phyloP scores from a whole-genome alignment of 2,329 filamentous ascomycete genomes.

The Fusarium buharicum region DNA sequence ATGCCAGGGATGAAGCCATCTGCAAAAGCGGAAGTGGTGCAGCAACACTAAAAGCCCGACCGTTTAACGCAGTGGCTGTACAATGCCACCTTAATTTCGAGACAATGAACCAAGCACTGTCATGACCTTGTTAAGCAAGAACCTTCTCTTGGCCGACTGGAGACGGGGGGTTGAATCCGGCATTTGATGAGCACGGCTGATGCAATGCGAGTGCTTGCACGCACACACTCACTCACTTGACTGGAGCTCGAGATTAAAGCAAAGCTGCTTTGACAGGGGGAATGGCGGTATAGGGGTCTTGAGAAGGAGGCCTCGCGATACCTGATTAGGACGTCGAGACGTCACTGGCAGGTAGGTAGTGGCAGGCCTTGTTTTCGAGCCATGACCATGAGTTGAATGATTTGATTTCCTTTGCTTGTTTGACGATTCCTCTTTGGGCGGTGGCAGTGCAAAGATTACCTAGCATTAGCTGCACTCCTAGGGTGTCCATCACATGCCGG shows the following conservation, averaged over 20 bases:
- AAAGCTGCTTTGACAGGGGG: constrained; percentile 14
- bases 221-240: too few relatives aligned
- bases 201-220: constrained; percentile 17
- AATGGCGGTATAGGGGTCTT: constrained; percentile 36
- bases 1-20: constrained; percentile 24
- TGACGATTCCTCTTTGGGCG: constrained; percentile 1
- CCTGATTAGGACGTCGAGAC: constrained; percentile 22
- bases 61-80: constrained; percentile 23
- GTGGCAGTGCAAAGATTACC: constrained; percentile 33
- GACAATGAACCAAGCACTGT: constrained; percentile 13
- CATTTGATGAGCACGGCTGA: constrained; percentile 32
- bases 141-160: constrained; percentile 1
- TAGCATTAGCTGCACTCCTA: neutral
- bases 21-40: constrained; percentile 20
- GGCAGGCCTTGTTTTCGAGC: constrained; percentile 1
- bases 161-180: constrained; percentile 20
- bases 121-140: constrained; percentile 24
- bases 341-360: constrained; percentile 20
- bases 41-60: constrained; percentile 19
- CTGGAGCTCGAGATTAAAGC: constrained; percentile 8
- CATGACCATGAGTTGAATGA: constrained; percentile 1
- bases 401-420: constrained; percentile 11
- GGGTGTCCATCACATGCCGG: constrained; percentile 22
- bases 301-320: constrained; percentile 24
- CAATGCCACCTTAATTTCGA: constrained; percentile 3